Percentiles rank a stretch among this genome's conserved stretches.
These are phyloP conservation scores for Leptographium procerum DNA, from an alignment of 2,329 filamentous ascomycete genomes.

Conservation along the genomic window DNA sequence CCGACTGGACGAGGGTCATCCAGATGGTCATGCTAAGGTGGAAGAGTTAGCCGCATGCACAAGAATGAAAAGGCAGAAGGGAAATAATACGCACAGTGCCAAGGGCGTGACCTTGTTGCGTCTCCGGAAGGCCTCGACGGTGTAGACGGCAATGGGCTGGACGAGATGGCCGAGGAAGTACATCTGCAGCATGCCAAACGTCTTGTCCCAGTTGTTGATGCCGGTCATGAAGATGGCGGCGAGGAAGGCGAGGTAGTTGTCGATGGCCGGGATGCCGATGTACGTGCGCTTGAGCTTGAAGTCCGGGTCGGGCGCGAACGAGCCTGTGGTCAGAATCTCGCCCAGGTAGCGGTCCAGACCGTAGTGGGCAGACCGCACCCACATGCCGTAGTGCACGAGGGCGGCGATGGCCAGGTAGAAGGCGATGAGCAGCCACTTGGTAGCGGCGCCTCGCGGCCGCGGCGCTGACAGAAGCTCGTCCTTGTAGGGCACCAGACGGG, in stretches of 20 bases:
- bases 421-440: background rate
- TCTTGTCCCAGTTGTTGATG: constrained; percentile 1
- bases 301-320: background rate
- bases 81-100: no score
- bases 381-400: constrained; percentile 2
- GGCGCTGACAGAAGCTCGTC: constrained; percentile 9
- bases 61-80: no score
- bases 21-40: constrained; percentile 4
- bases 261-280: constrained; percentile 3
- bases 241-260: constrained; percentile 5
- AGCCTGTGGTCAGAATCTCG: constrained; percentile 1
- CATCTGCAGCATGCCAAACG: constrained; percentile 3
- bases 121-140: constrained; percentile 8
- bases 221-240: constrained; percentile 5
- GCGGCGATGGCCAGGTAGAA: constrained; percentile 1
- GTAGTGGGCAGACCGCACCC: background rate
- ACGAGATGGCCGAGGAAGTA: constrained; percentile 7
- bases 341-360: constrained; percentile 1
- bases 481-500: constrained; percentile 7
- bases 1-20: constrained; percentile 3
- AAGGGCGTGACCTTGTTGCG: constrained; percentile 8
- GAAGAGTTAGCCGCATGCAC: no score
- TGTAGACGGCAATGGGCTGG: constrained; percentile 8
- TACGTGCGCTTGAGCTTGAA: constrained; percentile 4
- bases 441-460: background rate